These are phyloP conservation scores for Cercis canadensis DNA, from an alignment of 306 rosid species.

Conservation along the genomic window DNA sequence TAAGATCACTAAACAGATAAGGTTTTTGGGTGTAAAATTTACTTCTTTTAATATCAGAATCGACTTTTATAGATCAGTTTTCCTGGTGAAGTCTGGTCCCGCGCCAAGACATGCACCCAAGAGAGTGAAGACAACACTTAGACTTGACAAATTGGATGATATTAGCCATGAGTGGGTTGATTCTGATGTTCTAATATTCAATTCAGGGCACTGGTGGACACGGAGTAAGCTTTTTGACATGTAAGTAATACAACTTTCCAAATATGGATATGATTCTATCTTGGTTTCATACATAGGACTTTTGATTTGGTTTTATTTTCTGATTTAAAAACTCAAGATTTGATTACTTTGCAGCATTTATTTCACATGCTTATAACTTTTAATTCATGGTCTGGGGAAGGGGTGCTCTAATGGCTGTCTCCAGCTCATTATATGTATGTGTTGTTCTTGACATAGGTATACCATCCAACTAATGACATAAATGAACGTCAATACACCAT, in stretches of 20 bases:
- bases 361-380: too few species aligned
- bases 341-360: background rate
- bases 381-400: background rate
- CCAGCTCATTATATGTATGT: too few species aligned
- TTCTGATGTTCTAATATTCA: slow-evolving; percentile 84
- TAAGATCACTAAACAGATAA: slow-evolving; percentile 66
- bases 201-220: slow-evolving; percentile 98
- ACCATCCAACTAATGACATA: background rate
- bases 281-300: background rate
- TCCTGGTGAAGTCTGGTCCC: slow-evolving; percentile 65
- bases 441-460: background rate
- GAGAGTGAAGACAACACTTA: slow-evolving; percentile 72
- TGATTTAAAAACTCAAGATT: background rate
- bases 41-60: slow-evolving; percentile 59
- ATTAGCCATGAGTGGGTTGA: slow-evolving; percentile 81
- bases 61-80: slow-evolving; percentile 86
- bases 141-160: slow-evolving; percentile 75
- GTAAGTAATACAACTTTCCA: slow-evolving; percentile 57
- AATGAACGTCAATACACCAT: background rate
- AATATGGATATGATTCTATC: slow-evolving; percentile 18
- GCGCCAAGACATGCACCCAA: slow-evolving; percentile 64
- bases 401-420: background rate
- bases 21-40: slow-evolving; percentile 72
- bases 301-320: background rate
- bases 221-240: slow-evolving; percentile 71